Evolutionary conservation across 192 early-diverging fungal genomes (phyloP).

Genomic region (Polychytrium aggregatum): DNA sequence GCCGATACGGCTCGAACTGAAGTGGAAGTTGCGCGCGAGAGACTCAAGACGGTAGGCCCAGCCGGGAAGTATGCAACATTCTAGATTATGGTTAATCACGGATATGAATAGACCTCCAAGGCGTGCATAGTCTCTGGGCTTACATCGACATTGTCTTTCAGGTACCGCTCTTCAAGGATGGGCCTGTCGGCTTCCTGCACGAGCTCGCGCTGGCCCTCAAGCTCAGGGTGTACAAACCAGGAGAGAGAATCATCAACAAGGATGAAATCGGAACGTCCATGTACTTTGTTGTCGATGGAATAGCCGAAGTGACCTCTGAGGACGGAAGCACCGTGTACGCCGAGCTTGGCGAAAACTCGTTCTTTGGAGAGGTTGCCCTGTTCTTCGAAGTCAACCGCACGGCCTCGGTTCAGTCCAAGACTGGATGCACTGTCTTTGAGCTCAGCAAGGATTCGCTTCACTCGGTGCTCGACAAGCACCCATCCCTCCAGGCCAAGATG

Average conservation of each 20-base stretch:
- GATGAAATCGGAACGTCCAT: constrained; percentile 31
- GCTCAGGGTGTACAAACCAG: constrained; percentile 20
- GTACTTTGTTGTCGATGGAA: constrained; percentile 44
- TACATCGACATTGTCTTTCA: not conserved
- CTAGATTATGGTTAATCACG: constrained; percentile 9
- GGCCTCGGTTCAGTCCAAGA: constrained; percentile 29
- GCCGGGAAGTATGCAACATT: too few relatives aligned
- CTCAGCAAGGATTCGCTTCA: constrained; percentile 32
- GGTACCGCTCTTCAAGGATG: constrained; percentile 39
- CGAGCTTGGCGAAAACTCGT: constrained; percentile 23
- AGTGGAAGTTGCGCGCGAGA: constrained; percentile 44
- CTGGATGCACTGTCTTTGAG: constrained; percentile 34
- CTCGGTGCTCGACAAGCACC: constrained; percentile 24
- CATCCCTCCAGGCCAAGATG: constrained; percentile 16
- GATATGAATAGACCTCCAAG: not conserved
- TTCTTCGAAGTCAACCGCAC: constrained; percentile 42
- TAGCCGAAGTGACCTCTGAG: constrained; percentile 37
- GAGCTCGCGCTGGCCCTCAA: constrained; percentile 36
- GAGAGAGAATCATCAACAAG: constrained; percentile 27
- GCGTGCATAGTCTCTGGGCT: too few relatives aligned
- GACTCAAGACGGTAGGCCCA: constrained; percentile 26
- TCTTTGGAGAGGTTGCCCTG: constrained; percentile 46
- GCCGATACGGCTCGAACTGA: constrained; percentile 18
- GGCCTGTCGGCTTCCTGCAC: constrained; percentile 29
- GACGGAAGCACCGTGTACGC: constrained; percentile 32